Evolutionary conservation across 345 rosid genomes (phyloP).

Genomic region (Salix brachista): DNA sequence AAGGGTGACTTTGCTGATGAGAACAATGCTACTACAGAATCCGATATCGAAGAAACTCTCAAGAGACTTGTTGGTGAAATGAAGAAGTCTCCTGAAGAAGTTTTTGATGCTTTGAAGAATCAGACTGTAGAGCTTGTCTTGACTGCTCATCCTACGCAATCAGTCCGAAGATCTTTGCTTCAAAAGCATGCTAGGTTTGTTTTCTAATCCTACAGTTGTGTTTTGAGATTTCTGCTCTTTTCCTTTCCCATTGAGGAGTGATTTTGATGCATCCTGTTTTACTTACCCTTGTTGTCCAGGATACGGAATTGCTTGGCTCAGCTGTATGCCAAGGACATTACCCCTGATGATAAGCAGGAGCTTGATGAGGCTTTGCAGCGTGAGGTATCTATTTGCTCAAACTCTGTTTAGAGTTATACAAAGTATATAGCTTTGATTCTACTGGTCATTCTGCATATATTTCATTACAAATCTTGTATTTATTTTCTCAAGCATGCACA

Average conservation of each 20-base stretch:
- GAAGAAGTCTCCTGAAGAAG: conserved; percentile 85
- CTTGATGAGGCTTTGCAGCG: conserved; percentile 94
- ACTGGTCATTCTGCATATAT: no score
- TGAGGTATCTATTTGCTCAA: conserved; percentile 47
- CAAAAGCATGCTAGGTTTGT: conserved; percentile 92
- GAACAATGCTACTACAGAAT: conserved; percentile 83
- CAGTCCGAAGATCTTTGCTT: conserved; percentile 88
- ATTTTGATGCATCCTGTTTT: background rate
- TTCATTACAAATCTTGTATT: no score
- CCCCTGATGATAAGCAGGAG: conserved; percentile 98
- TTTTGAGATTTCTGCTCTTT: background rate
- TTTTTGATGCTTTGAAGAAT: conserved; percentile 88
- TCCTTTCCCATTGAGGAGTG: conserved; percentile 10
- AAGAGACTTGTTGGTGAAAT: conserved; percentile 77
- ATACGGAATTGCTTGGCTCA: conserved; percentile 83
- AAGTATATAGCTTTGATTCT: background rate
- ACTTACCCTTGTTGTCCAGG: conserved; percentile 36
- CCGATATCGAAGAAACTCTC: conserved; percentile 90
- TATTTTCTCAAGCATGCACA: background rate
- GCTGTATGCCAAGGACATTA: conserved; percentile 85
- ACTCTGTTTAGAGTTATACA: background rate
- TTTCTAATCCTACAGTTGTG: background rate
- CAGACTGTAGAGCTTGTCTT: conserved; percentile 96
- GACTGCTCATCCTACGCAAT: conserved; percentile 98
- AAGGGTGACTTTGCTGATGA: conserved; percentile 87